Evolutionary conservation across 805 yeast species (phyloP).

Genomic region (Candida sanyiensis): DNA sequence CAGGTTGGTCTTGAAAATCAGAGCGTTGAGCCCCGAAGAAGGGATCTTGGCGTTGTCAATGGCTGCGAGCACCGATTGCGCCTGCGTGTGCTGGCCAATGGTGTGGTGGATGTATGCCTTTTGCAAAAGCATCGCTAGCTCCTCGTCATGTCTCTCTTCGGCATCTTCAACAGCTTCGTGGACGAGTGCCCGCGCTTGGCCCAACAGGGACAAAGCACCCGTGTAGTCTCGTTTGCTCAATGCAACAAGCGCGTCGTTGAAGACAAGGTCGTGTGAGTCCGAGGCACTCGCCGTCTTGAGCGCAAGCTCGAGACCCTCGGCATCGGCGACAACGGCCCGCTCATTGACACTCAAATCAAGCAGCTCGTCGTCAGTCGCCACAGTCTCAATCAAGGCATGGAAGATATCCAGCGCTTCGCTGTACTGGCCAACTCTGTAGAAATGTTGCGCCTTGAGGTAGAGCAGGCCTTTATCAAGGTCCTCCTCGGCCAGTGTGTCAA

Average conservation of each 20-base stretch:
- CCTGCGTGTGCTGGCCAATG: constrained; percentile 31
- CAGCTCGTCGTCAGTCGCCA: constrained; percentile 32
- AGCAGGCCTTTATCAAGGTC: constrained; percentile 33
- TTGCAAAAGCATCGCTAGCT: constrained; percentile 59
- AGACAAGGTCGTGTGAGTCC: constrained; percentile 52
- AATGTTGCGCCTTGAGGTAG: constrained; percentile 49
- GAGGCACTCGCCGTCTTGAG: constrained; percentile 17
- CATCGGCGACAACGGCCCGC: constrained; percentile 57
- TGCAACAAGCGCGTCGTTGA: constrained; percentile 57
- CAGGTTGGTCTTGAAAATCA: constrained; percentile 30
- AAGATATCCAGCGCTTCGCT: constrained; percentile 47
- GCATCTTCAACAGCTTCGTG: constrained; percentile 33
- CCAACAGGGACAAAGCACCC: constrained; percentile 38
- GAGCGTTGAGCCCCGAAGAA: constrained; percentile 25
- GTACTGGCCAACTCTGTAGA: constrained; percentile 46
- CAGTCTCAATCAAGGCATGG: constrained; percentile 35
- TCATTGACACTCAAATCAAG: constrained; percentile 63
- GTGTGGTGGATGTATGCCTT: constrained; percentile 49
- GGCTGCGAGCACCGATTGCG: constrained; percentile 32
- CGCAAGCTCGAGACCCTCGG: constrained; percentile 20
- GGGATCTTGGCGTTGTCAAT: constrained; percentile 20
- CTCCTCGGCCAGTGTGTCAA: constrained; percentile 20
- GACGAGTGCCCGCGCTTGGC: constrained; percentile 39
- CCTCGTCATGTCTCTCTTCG: constrained; percentile 43
- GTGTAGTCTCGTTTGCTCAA: constrained; percentile 38